Percentiles rank a stretch among this genome's conserved stretches.
Evolutionary conservation across 768 basidiomycete species (phyloP).

Genomic region (Trametes meyenii): DNA sequence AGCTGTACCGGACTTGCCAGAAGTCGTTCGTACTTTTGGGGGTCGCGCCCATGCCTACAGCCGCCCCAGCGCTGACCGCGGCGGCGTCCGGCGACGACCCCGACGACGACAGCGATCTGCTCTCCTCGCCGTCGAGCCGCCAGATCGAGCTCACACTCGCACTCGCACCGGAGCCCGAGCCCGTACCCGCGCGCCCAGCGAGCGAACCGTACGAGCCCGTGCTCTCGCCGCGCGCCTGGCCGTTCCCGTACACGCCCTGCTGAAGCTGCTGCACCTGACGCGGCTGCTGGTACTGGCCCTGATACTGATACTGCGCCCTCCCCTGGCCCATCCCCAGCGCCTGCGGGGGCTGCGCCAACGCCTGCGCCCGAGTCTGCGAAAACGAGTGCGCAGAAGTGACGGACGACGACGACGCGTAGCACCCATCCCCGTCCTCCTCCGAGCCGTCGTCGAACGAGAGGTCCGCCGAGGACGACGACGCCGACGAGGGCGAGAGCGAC

Average conservation of each 20-base stretch:
- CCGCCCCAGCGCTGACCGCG: neutral
- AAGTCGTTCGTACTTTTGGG: conserved; percentile 21
- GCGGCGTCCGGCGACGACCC: neutral
- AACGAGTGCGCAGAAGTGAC: conserved; percentile 15
- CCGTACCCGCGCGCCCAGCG: conserved; percentile 18
- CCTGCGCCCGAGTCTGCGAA: conserved; percentile 6
- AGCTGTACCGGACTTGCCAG: conserved; percentile 21
- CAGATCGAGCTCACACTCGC: conserved; percentile 59
- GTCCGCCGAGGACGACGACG: conserved; percentile 67
- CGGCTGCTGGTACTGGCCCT: neutral
- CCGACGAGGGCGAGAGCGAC: conserved; percentile 53
- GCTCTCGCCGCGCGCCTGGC: conserved; percentile 2
- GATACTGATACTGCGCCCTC: too few relatives aligned
- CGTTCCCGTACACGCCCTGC: conserved; percentile 5
- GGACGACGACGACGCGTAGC: neutral
- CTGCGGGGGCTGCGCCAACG: neutral
- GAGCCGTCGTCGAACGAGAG: conserved; percentile 43
- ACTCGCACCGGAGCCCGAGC: conserved; percentile 31
- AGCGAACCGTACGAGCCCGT: conserved; percentile 27
- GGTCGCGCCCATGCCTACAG: neutral
- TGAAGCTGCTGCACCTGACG: neutral
- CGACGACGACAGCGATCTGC: conserved; percentile 42
- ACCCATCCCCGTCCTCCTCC: conserved; percentile 8
- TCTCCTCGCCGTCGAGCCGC: conserved; percentile 74
- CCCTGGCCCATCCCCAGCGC: too few relatives aligned